Conservation (phyloP, 2,329 filamentous ascomycete genomes). For the Akanthomyces muscarius region DNA sequence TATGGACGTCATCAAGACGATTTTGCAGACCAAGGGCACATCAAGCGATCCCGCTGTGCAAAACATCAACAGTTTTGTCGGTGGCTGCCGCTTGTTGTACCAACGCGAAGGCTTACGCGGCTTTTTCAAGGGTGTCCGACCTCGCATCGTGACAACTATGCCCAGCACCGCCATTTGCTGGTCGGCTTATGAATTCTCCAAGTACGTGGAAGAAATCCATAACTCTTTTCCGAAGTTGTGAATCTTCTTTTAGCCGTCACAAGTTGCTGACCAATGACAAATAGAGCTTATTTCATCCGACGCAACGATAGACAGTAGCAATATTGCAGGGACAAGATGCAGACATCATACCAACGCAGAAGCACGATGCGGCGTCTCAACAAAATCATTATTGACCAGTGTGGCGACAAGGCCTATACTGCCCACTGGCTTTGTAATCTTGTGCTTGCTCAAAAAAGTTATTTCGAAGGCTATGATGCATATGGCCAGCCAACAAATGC, state of each 20-base stretch:
- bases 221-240: background rate
- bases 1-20: slow-evolving; percentile 96
- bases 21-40: slow-evolving; percentile 87
- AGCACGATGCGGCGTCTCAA: background rate
- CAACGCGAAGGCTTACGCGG: slow-evolving; percentile 77
- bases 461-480: slow-evolving; percentile 6
- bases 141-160: slow-evolving; percentile 92
- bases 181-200: slow-evolving; percentile 70
- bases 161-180: slow-evolving; percentile 99
- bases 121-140: slow-evolving; percentile 90
- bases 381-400: background rate
- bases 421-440: slow-evolving; percentile 9
- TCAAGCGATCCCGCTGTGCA: slow-evolving; percentile 76
- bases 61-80: slow-evolving; percentile 75
- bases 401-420: background rate
- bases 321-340: background rate
- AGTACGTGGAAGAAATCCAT: slow-evolving; percentile 42
- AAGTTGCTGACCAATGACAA: background rate
- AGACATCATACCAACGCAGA: background rate
- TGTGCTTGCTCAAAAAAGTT: slow-evolving; percentile 1
- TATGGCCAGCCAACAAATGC: slow-evolving; percentile 1
- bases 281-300: slow-evolving; percentile 58
- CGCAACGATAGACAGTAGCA: slow-evolving; percentile 42
- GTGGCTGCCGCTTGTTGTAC: slow-evolving; percentile 77
- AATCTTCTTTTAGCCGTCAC: background rate